Evolutionary conservation across 78 protist genomes (phyloP).

Genomic region (Thecamonas trahens): DNA sequence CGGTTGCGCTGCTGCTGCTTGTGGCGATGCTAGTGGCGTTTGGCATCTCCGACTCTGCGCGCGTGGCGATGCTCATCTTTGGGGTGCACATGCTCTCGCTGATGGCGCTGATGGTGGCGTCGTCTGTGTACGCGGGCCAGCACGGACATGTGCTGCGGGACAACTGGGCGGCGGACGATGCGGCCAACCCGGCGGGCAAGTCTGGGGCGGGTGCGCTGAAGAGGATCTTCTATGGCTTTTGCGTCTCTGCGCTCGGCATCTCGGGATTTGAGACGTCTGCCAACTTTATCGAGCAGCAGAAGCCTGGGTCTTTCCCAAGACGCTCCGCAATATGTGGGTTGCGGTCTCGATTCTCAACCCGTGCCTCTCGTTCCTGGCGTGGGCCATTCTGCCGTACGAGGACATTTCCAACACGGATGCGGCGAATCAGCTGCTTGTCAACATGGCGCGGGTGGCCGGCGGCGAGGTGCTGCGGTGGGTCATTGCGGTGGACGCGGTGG

Average conservation of each 20-base stretch:
- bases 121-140: not conserved
- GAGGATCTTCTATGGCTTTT: slow-evolving; percentile 57
- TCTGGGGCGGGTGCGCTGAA: not conserved
- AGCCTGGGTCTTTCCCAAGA: slow-evolving; percentile 50
- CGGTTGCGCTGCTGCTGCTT: slow-evolving; percentile 25
- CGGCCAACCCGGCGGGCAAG: not conserved
- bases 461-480: not conserved
- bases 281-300: slow-evolving; percentile 67
- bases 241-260: slow-evolving; percentile 72
- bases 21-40: slow-evolving; percentile 35
- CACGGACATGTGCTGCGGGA: not conserved
- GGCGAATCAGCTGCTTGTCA: not conserved
- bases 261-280: slow-evolving; percentile 70
- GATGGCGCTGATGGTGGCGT: slow-evolving; percentile 25
- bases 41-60: slow-evolving; percentile 48
- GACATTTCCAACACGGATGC: too few species aligned
- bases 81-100: slow-evolving; percentile 49
- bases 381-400: slow-evolving; percentile 9
- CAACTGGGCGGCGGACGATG: slow-evolving; percentile 6
- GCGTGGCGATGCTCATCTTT: slow-evolving; percentile 56
- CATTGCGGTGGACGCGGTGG: slow-evolving; percentile 45
- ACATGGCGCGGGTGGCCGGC: not conserved
- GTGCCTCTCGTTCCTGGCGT: slow-evolving; percentile 30
- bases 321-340: slow-evolving; percentile 56
- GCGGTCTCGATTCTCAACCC: slow-evolving; percentile 55